Conservation (phyloP, 1,139 yeast species). For the Zygosaccharomyces pseudobailii region DNA sequence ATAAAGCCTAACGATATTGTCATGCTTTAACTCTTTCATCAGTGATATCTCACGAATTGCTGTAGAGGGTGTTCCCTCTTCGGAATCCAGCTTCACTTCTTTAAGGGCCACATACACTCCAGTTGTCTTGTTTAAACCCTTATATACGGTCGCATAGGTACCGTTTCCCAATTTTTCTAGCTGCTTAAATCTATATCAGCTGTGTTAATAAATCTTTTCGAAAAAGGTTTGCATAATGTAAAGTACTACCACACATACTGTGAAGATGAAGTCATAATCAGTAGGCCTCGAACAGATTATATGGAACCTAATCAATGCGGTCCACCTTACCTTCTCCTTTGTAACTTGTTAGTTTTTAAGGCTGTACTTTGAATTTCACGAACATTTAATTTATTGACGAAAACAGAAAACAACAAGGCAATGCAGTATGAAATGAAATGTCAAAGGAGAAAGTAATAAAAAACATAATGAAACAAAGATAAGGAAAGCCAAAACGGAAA, state of each 20-base stretch:
- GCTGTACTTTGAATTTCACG: slow-evolving; percentile 3
- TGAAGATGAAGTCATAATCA: slow-evolving; percentile 24
- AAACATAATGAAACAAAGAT: background rate
- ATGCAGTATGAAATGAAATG: slow-evolving; percentile 1
- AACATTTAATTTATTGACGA: slow-evolving; percentile 1
- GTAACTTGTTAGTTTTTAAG: background rate
- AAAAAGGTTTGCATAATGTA: background rate
- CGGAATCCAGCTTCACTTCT: slow-evolving; percentile 90
- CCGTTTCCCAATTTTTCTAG: slow-evolving; percentile 96
- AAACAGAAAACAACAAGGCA: slow-evolving; percentile 1
- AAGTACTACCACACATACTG: slow-evolving; percentile 22
- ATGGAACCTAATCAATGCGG: background rate
- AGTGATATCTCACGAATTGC: slow-evolving; percentile 95
- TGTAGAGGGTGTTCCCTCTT: slow-evolving; percentile 97
- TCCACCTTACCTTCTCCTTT: background rate
- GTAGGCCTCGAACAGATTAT: background rate
- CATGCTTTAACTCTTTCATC: slow-evolving; percentile 94
- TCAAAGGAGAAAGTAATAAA: background rate
- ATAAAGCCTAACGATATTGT: slow-evolving; percentile 85
- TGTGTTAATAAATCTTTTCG: background rate
- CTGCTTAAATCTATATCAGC: slow-evolving; percentile 29
- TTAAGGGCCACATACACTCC: slow-evolving; percentile 93
- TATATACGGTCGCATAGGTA: slow-evolving; percentile 96
- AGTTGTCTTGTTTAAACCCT: slow-evolving; percentile 85
- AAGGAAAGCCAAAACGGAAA: background rate